Percentiles rank a stretch among this genome's conserved stretches.
Evolutionary conservation across 2,329 filamentous ascomycete species (phyloP).

Genomic region (Celoporthe dispersa): DNA sequence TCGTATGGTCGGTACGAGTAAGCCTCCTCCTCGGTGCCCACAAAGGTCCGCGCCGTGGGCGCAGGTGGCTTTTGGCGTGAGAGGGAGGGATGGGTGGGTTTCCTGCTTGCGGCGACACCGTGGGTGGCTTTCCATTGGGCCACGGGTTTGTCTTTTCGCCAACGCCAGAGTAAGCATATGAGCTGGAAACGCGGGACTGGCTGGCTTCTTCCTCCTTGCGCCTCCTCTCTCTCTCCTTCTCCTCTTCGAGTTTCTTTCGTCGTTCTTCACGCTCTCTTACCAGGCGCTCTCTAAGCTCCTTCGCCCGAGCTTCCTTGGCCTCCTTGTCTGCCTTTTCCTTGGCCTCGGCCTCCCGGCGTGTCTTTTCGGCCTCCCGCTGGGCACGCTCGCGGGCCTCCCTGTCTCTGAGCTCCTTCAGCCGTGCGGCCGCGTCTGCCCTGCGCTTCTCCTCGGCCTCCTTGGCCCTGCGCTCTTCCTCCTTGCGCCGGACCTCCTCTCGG

Average conservation of each 20-base stretch:
- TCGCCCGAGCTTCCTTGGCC: slow-evolving; percentile 42
- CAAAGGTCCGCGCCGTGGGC: slow-evolving; percentile 60
- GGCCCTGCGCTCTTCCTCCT: slow-evolving; percentile 66
- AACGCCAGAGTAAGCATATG: slow-evolving; percentile 67
- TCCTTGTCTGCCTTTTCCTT: slow-evolving; percentile 39
- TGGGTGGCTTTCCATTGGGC: slow-evolving; percentile 63
- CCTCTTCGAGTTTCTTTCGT: slow-evolving; percentile 38
- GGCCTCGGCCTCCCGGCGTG: slow-evolving; percentile 39
- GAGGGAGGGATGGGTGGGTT: slow-evolving; percentile 39
- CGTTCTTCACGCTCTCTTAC: slow-evolving; percentile 29
- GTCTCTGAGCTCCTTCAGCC: slow-evolving; percentile 59
- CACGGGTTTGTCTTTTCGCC: slow-evolving; percentile 74
- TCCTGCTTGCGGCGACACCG: slow-evolving; percentile 40
- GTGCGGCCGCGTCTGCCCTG: slow-evolving; percentile 58
- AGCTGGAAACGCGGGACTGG: slow-evolving; percentile 49
- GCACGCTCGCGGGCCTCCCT: slow-evolving; percentile 56
- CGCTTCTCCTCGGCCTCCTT: slow-evolving; percentile 65
- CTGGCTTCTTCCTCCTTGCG: slow-evolving; percentile 40
- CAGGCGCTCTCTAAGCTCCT: slow-evolving; percentile 39
- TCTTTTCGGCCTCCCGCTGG: slow-evolving; percentile 37
- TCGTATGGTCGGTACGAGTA: slow-evolving; percentile 82
- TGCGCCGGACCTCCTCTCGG: slow-evolving; percentile 66
- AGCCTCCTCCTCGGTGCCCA: slow-evolving; percentile 66
- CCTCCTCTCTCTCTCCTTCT: slow-evolving; percentile 36
- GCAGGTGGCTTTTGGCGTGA: slow-evolving; percentile 47